Evolutionary conservation across 257 asterid species (phyloP), one percentile per base, ranked within the genome.

Genomic region (Knoxia roxburghii): DNA sequence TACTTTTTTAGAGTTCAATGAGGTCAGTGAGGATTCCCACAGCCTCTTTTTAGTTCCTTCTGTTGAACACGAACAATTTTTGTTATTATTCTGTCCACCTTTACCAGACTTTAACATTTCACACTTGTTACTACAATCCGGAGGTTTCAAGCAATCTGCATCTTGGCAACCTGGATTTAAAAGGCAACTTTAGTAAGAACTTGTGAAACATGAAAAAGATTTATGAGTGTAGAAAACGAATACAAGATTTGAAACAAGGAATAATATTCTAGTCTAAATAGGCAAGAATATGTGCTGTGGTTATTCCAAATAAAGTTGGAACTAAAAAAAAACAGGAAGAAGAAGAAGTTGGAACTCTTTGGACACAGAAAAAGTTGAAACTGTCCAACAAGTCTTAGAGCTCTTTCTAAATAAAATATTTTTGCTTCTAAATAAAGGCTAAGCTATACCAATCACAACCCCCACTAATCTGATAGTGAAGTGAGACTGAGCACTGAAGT

Each of bases 11-110:
- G 96, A 89, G 78, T 79, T 90, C 79, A 90, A 64, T n/a, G 95
- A 93, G 69, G 95, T 83, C 55, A 73, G 68, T 58, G 95, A 81
- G 73, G 98, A 78, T 82, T 82, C 94, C 97, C 98, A 93, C 52
- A 63, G 69, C 79, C 96, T 88, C 78, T 80, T 92, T 59, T 81
- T 90, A 66, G 78, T 68, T 77, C 84, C 83, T 65, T 72, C 78
- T 40, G 71, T 49, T 27, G 90, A 78, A 73, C 81, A 82, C 48
- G 88, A 78, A 71, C 85, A 76, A 35, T 35, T 41, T 46, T 69
- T 79, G 75, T 57, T 78, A 56, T 70, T 75, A 43, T 72, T 75
- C 61, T 71, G 71, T 68, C 79, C 77, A 58, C 65, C 57, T 79
- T 73, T 77, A 32, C 18, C 59, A 20, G 54, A 70, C 64, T 66